A percentile compares a stretch with the other conserved stretches of the same genome.
phyloP scores from a whole-genome alignment of 208 protist genomes.

The Wallacemonas collosoma region DNA sequence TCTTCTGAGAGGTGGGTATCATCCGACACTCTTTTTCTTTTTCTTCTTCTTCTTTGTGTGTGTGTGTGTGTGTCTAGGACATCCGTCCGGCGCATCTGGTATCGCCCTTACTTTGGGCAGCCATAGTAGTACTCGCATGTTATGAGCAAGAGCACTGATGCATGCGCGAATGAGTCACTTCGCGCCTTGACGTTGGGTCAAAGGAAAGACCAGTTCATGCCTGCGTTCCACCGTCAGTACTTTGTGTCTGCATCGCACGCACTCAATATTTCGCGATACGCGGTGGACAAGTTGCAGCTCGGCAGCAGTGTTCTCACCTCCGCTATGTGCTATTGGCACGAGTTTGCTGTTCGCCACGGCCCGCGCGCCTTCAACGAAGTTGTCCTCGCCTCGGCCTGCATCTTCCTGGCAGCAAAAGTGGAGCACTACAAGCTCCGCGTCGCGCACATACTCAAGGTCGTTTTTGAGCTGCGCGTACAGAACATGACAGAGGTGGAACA shows the following conservation, averaged over 20 bases:
- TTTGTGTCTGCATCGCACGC: constrained; percentile 50
- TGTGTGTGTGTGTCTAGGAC: neutral
- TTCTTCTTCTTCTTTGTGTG: neutral
- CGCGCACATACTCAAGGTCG: constrained; percentile 50
- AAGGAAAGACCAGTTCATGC: constrained; percentile 26
- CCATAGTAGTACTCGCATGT: neutral
- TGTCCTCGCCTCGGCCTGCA: constrained; percentile 72
- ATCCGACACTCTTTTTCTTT: neutral
- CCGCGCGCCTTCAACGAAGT: constrained; percentile 60
- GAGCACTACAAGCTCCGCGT: constrained; percentile 83
- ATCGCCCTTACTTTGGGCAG: neutral
- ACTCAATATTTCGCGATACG: constrained; percentile 73
- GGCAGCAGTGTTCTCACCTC: constrained; percentile 63
- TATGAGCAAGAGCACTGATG: neutral
- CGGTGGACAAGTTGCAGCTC: constrained; percentile 59
- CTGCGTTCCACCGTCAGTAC: constrained; percentile 55
- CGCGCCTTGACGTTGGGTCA: neutral
- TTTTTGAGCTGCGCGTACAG: constrained; percentile 57
- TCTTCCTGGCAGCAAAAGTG: constrained; percentile 86
- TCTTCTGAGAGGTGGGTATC: neutral
- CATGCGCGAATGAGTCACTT: neutral
- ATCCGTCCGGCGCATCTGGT: neutral
- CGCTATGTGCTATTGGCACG: constrained; percentile 86
- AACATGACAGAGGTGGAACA: constrained; percentile 35
- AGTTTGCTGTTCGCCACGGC: constrained; percentile 69